Conservation (phyloP, 2,329 filamentous ascomycete genomes). For the Hawksworthiomyces lignivorus region DNA sequence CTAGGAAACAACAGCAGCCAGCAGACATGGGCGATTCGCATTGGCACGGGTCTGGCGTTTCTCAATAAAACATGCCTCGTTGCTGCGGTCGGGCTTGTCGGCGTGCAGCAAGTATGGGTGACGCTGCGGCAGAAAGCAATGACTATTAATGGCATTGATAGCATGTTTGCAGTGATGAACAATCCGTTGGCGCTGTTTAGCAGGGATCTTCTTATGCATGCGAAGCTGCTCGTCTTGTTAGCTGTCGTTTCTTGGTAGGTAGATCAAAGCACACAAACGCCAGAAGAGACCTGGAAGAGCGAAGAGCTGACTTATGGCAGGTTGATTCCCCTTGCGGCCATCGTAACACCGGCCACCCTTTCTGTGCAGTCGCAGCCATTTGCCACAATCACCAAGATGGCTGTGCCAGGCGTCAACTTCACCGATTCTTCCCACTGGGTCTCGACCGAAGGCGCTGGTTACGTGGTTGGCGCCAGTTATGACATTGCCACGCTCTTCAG, state of each 20-base stretch:
- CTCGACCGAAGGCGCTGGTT: background rate
- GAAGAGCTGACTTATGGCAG: background rate
- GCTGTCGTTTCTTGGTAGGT: constrained; percentile 4
- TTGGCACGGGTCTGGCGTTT: constrained; percentile 7
- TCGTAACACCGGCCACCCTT: constrained; percentile 9
- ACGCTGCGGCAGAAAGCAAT: constrained; percentile 7
- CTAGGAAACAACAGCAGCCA: background rate
- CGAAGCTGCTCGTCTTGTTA: constrained; percentile 5
- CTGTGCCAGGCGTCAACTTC: constrained; percentile 3
- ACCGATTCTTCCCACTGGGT: constrained; percentile 2
- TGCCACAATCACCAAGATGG: background rate
- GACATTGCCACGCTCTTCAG: constrained; percentile 7
- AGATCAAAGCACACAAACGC: background rate
- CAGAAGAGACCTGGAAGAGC: no score
- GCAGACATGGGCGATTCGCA: constrained; percentile 8
- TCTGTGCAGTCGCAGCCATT: background rate
- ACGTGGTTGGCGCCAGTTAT: background rate
- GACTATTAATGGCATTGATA: constrained; percentile 6
- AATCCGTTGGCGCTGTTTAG: constrained; percentile 4
- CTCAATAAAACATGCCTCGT: constrained; percentile 4
- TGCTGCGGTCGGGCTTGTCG: background rate
- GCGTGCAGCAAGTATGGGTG: constrained; percentile 9
- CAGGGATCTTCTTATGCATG: constrained; percentile 1
- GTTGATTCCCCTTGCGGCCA: constrained; percentile 6
- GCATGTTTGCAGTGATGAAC: constrained; percentile 6